Evolutionary conservation across 2,329 filamentous ascomycete species (phyloP).

Genomic region (Diaporthe sp.): DNA sequence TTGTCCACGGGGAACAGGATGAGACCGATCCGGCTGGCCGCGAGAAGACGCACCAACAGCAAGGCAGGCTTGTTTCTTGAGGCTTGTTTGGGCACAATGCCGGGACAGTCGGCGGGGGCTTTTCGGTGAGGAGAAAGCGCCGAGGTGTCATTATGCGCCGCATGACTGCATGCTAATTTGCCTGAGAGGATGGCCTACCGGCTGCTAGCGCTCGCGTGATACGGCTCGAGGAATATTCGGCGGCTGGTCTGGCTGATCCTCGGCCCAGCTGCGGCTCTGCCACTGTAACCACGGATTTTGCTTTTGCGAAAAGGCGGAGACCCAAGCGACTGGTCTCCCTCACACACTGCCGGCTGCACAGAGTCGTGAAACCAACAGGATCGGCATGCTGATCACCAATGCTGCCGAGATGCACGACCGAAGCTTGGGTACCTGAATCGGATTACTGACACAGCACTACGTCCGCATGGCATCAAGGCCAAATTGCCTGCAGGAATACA

Average conservation of each 20-base stretch:
- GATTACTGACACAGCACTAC: neutral
- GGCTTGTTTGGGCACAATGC: conserved; percentile 3
- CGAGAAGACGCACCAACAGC: conserved; percentile 9
- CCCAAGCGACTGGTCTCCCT: neutral
- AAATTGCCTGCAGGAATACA: too few species aligned
- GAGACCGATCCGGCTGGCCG: conserved; percentile 6
- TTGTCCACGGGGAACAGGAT: conserved; percentile 14
- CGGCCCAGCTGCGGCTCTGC: conserved; percentile 22
- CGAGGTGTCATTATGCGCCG: conserved; percentile 20
- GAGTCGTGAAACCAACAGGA: conserved; percentile 11
- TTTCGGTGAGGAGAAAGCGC: conserved; percentile 12
- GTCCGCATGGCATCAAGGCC: neutral
- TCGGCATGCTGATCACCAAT: neutral
- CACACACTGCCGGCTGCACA: neutral
- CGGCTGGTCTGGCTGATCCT: conserved; percentile 15
- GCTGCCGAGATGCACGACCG: conserved; percentile 8
- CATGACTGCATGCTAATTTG: conserved; percentile 16
- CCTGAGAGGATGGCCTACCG: conserved; percentile 17
- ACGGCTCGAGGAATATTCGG: conserved; percentile 19
- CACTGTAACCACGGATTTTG: neutral
- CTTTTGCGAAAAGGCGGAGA: neutral
- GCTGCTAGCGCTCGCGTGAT: conserved; percentile 22
- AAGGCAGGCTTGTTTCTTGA: neutral
- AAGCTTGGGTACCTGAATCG: conserved; percentile 11
- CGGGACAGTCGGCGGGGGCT: neutral